Evolutionary conservation across 495 filamentous ascomycete genomes (phyloP), one percentile per base, ranked within the genome.

Genomic region (Collariella sp.): DNA sequence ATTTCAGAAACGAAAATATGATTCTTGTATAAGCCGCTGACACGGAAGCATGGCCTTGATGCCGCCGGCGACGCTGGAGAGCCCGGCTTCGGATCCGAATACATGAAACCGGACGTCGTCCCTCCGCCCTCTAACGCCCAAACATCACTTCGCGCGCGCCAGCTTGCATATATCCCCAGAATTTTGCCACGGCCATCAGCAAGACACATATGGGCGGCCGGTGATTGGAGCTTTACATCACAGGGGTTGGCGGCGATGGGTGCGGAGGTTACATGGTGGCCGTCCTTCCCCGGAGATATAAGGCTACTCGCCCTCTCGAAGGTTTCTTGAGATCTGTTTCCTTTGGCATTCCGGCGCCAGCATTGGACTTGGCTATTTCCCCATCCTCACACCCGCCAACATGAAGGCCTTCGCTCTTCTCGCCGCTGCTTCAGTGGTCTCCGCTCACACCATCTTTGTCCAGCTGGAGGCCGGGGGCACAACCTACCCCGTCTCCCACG

Each of bases 381-480:
- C 9, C 40, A 34, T 38, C 34, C 15, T 15, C 34, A 22, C 29
- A 24, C 3, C 16, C 50, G 31, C 13, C 57, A 60, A 5, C 6
- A 67, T 67, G 64, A 65, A 67, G 47, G 46, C 26, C 38, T 35
- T 67, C 53, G n/a, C 55, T 31, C 60, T 67, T 51, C 57, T 65
- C 11, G 58, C 57, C 12, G 60, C 62, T 18, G 70, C 70, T 15
- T 58, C 68, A n/a, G 60, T 63, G 41, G 75, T 69, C 15, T 68
- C 69, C 15, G 75, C 71, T 0, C 79, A 82, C 60, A 79, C 79
- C 19, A 82, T 82, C 53, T 82, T 82, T 60, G 65, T 74, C 40
- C 73, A 79, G 52, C 68, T 82, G 15, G 68, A 67, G 7, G 56
- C 69, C 29, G 66, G 55, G 3, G 69, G 72, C 2, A 68, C 54